Conservation (phyloP, 257 asterid species). For the Ehretia macrophylla region DNA sequence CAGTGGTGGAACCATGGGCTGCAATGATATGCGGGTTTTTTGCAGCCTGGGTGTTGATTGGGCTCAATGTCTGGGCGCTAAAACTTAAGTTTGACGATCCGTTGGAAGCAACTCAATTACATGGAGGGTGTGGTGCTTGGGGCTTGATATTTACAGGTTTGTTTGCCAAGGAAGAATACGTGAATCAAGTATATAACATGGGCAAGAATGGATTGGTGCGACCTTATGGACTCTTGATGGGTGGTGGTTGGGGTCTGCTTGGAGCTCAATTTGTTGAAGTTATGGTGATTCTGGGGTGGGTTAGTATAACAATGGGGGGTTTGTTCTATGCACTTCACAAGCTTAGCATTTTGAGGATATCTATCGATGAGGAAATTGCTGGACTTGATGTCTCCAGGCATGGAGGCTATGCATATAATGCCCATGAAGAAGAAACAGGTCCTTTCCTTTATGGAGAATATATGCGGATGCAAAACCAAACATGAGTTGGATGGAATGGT, state of each 20-base stretch:
- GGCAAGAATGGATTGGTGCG: slow-evolving; percentile 28
- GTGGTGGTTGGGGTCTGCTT: slow-evolving; percentile 60
- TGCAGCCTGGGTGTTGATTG: slow-evolving; percentile 56
- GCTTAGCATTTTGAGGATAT: slow-evolving; percentile 44
- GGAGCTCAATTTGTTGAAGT: slow-evolving; percentile 55
- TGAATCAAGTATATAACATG: slow-evolving; percentile 37
- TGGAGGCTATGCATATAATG: slow-evolving; percentile 59
- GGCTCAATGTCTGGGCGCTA: slow-evolving; percentile 38
- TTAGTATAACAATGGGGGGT: slow-evolving; percentile 61
- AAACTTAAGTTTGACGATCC: slow-evolving; percentile 50
- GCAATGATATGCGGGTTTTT: slow-evolving; percentile 50
- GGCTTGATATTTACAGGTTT: slow-evolving; percentile 58
- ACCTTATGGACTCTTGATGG: slow-evolving; percentile 44
- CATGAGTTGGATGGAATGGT: no score
- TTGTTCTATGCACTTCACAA: slow-evolving; percentile 47
- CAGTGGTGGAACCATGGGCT: slow-evolving; percentile 72
- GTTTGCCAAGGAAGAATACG: slow-evolving; percentile 46
- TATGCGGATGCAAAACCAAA: slow-evolving; percentile 30
- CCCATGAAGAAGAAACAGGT: slow-evolving; percentile 41
- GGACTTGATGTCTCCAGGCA: slow-evolving; percentile 65
- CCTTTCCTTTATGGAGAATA: slow-evolving; percentile 49
- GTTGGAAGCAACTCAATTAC: slow-evolving; percentile 57
- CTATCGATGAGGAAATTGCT: slow-evolving; percentile 53
- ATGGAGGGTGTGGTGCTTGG: slow-evolving; percentile 71
- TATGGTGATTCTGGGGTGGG: slow-evolving; percentile 45